Evolutionary conservation across 1,284 basidiomycete genomes (phyloP).

Genomic region (Microbotryum violaceum): DNA sequence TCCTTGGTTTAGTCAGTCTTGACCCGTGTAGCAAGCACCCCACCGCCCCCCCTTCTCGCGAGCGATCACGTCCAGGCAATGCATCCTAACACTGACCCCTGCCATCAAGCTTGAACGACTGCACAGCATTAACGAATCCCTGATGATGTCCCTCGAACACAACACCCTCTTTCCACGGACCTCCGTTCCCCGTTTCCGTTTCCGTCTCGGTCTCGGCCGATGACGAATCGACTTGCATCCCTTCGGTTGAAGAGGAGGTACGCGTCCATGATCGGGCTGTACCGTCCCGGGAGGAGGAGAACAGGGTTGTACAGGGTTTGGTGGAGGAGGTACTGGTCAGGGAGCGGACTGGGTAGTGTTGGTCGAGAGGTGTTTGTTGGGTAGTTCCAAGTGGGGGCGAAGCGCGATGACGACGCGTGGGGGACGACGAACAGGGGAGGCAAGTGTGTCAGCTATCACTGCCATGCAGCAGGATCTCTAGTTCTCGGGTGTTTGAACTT

Average conservation of each 20-base stretch:
- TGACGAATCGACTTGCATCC: conserved; percentile 49
- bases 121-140: conserved; percentile 72
- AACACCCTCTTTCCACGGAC: conserved; percentile 19
- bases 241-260: conserved; percentile 46
- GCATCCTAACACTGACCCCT: conserved; percentile 37
- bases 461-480: too few species aligned
- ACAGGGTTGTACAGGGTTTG: conserved; percentile 60
- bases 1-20: conserved; percentile 5
- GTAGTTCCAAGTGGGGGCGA: neutral
- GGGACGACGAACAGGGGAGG: conserved; percentile 3
- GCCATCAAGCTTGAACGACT: conserved; percentile 57
- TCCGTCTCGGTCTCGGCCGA: neutral
- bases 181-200: neutral
- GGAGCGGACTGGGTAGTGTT: conserved; percentile 52
- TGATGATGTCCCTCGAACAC: conserved; percentile 45
- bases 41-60: conserved; percentile 2
- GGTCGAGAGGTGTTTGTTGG: neutral
- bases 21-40: neutral
- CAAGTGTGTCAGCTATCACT: neutral
- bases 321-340: conserved; percentile 47
- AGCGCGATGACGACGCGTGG: conserved; percentile 3
- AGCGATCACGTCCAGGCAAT: neutral
- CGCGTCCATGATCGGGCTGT: conserved; percentile 78
- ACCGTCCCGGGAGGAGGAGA: conserved; percentile 82
- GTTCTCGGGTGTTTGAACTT: neutral